These are phyloP conservation scores for Arabidopsis hybrid DNA, from an alignment of 441 rosid genomes.

Conservation along the genomic window DNA sequence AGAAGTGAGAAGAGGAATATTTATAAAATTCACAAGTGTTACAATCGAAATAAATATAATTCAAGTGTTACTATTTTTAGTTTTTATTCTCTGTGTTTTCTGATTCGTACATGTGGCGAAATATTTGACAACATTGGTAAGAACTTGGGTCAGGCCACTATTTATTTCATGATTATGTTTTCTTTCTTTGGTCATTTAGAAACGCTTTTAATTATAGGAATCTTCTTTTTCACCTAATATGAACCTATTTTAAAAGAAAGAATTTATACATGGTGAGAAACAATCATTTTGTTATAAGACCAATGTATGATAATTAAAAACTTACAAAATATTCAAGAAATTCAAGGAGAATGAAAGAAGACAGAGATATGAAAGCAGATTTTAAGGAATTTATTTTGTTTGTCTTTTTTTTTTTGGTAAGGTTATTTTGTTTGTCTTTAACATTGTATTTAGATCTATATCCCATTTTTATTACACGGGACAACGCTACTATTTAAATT, in stretches of 20 bases:
- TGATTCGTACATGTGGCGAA: constrained; percentile 24
- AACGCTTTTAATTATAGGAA: neutral
- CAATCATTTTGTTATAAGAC: no score
- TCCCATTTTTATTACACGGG: no score
- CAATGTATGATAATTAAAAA: no score
- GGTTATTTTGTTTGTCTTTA: no score
- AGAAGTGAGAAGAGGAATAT: neutral
- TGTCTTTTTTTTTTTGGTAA: no score
- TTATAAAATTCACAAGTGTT: constrained; percentile 14
- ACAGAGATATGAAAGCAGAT: no score
- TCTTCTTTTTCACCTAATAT: neutral
- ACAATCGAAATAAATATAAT: neutral
- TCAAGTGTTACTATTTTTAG: constrained; percentile 11
- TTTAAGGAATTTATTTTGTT: no score
- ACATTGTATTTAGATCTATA: no score
- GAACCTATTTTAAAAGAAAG: neutral
- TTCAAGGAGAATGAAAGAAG: no score
- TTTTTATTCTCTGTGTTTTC: neutral
- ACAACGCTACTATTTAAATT: no score
- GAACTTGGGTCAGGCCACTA: neutral
- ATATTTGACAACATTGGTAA: neutral
- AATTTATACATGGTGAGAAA: neutral
- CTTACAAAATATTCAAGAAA: no score
- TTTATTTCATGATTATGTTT: constrained; percentile 7
- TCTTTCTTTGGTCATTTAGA: neutral